Evolutionary conservation across 306 rosid species (phyloP).

Genomic region (Citrullus amarus): DNA sequence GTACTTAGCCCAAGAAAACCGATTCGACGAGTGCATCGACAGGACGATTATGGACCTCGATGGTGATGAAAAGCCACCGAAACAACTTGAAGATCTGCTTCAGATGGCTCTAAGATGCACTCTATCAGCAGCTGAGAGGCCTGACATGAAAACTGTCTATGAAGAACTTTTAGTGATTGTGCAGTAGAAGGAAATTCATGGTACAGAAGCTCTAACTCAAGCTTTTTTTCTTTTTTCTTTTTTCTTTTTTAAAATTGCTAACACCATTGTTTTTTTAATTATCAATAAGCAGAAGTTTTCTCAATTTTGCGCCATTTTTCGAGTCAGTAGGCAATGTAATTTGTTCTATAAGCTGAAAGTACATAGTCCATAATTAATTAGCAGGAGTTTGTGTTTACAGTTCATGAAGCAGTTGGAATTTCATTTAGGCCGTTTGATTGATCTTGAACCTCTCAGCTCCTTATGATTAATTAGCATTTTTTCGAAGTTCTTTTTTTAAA

Average conservation of each 20-base stretch:
- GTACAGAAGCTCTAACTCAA: constrained; percentile 14
- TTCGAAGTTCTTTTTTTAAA: neutral
- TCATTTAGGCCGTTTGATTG: neutral
- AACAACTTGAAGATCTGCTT: constrained; percentile 43
- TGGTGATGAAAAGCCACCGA: constrained; percentile 6
- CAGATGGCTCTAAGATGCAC: constrained; percentile 56
- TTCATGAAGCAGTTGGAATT: neutral
- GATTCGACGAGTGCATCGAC: constrained; percentile 47
- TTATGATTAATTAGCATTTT: neutral
- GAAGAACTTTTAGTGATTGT: constrained; percentile 48
- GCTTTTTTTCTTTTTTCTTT: constrained; percentile 3
- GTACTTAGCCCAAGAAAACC: constrained; percentile 35
- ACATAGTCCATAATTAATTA: neutral
- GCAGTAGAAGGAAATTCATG: constrained; percentile 9
- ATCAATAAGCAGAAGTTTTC: neutral
- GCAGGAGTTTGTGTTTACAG: neutral
- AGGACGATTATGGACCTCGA: constrained; percentile 28
- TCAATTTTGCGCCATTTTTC: neutral
- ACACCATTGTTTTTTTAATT: constrained; percentile 3
- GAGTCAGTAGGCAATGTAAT: neutral
- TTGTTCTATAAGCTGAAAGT: neutral
- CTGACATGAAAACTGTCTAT: constrained; percentile 50
- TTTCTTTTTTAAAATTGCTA: neutral
- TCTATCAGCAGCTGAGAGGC: constrained; percentile 68
- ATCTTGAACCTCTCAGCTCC: neutral